phyloP scores from a whole-genome alignment of 2,329 filamentous ascomycete genomes.

The Arthrobotrys pseudoclavata region DNA sequence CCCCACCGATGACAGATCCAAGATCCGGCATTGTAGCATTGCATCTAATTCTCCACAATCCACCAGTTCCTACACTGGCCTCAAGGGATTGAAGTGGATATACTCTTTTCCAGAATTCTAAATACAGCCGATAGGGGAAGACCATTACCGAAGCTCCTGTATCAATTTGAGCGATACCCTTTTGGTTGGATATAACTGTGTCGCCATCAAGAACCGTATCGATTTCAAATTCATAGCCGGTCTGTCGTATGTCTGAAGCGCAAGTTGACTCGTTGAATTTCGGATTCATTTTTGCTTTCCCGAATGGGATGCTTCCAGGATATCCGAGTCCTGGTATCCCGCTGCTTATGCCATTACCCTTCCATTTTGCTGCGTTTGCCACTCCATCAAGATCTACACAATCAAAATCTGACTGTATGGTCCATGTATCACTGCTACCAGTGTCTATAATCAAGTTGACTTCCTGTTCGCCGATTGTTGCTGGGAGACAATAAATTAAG shows the following conservation, averaged over 20 bases:
- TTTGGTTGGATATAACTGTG: neutral
- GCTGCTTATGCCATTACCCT: constrained; percentile 26
- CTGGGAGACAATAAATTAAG: constrained; percentile 24
- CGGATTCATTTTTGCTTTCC: constrained; percentile 42
- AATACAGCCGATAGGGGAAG: constrained; percentile 1
- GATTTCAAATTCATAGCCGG: constrained; percentile 48
- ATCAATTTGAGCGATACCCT: constrained; percentile 23
- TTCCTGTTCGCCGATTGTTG: constrained; percentile 29
- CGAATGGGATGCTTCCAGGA: constrained; percentile 50
- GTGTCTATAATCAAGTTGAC: constrained; percentile 43
- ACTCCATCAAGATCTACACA: constrained; percentile 2
- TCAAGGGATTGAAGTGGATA: neutral
- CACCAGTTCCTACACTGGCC: neutral
- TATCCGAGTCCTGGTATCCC: too few species aligned
- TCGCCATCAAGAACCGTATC: constrained; percentile 32
- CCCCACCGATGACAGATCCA: constrained; percentile 32
- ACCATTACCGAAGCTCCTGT: constrained; percentile 30
- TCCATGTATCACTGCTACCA: constrained; percentile 55
- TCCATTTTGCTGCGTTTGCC: constrained; percentile 1
- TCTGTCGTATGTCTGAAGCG: constrained; percentile 32
- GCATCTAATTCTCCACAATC: constrained; percentile 25
- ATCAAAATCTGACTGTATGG: constrained; percentile 5
- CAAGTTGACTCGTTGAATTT: constrained; percentile 20
- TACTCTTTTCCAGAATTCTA: constrained; percentile 1
- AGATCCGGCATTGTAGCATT: constrained; percentile 40